phyloP scores from a whole-genome alignment of 352 stramenopile species.

The Chrysophaeum taylorii region DNA sequence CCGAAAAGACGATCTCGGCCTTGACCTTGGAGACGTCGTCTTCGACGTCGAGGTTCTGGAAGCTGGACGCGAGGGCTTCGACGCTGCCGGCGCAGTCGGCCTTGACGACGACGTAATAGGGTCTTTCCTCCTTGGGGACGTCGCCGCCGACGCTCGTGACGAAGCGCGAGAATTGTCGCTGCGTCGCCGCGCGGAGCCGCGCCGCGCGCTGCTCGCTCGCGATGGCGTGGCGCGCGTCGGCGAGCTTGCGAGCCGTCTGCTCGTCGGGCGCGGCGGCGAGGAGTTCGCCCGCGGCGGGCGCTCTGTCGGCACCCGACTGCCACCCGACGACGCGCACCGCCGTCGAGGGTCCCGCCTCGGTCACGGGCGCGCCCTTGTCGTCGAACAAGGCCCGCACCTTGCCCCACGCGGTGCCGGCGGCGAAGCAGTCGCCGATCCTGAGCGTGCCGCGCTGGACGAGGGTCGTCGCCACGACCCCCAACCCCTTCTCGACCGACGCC shows the following conservation, averaged over 20 bases:
- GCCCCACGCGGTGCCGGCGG: conserved; percentile 83
- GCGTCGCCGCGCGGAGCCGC: conserved; percentile 44
- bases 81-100: conserved; percentile 93
- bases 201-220: conserved; percentile 17
- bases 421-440: conserved; percentile 78
- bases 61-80: conserved; percentile 60
- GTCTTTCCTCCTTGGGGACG: conserved; percentile 66
- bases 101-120: conserved; percentile 94
- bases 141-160: conserved; percentile 33
- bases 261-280: conserved; percentile 54
- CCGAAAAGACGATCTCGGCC: conserved; percentile 58
- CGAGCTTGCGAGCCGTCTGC: conserved; percentile 50
- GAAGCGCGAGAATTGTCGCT: conserved; percentile 28
- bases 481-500: conserved; percentile 76
- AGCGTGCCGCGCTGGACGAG: conserved; percentile 95
- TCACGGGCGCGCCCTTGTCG: conserved; percentile 52
- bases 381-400: conserved; percentile 73
- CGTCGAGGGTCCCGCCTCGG: conserved; percentile 70
- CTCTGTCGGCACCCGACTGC: conserved; percentile 27
- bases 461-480: conserved; percentile 84
- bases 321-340: conserved; percentile 72
- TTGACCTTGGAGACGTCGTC: conserved; percentile 66
- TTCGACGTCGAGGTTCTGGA: conserved; percentile 55
- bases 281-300: conserved; percentile 53
- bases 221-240: conserved; percentile 25